phyloP scores from a whole-genome alignment of 2,329 filamentous ascomycete genomes.

The Microdochium trichocladiopsis region DNA sequence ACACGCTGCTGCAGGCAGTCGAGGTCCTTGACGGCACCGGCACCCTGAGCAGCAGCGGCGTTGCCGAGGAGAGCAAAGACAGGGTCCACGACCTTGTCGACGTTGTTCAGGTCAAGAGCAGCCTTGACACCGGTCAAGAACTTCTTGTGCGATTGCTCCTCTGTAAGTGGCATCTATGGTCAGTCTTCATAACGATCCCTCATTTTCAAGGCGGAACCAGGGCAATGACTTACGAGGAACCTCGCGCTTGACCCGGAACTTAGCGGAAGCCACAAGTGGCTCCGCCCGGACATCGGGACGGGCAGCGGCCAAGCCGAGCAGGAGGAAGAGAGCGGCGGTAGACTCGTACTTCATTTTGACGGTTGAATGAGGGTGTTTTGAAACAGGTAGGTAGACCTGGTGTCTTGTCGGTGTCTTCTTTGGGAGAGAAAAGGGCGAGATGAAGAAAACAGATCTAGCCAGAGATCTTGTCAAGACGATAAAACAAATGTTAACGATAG shows the following conservation, averaged over 20 bases:
- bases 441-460: slow-evolving; percentile 18
- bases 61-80: slow-evolving; percentile 31
- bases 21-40: slow-evolving; percentile 27
- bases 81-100: slow-evolving; percentile 19
- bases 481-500: slow-evolving; percentile 13
- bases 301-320: slow-evolving; percentile 20
- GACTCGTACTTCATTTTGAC: slow-evolving; percentile 23
- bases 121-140: slow-evolving; percentile 17
- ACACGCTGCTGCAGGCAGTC: slow-evolving; percentile 39
- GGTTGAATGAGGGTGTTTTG: slow-evolving; percentile 8
- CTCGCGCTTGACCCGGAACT: slow-evolving; percentile 16
- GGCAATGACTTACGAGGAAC: slow-evolving; percentile 19
- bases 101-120: slow-evolving; percentile 21
- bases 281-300: slow-evolving; percentile 19
- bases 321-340: slow-evolving; percentile 17
- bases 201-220: too few species aligned
- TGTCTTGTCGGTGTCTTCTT: not conserved
- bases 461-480: slow-evolving; percentile 11
- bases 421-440: slow-evolving; percentile 1
- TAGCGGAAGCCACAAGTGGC: slow-evolving; percentile 8
- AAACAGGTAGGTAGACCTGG: slow-evolving; percentile 3
- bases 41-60: slow-evolving; percentile 38
- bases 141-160: slow-evolving; percentile 24
- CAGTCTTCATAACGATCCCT: not conserved
- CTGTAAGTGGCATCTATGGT: slow-evolving; percentile 7